phyloP scores from a whole-genome alignment of 2,329 filamentous ascomycete species.

The Colletotrichum musae region DNA sequence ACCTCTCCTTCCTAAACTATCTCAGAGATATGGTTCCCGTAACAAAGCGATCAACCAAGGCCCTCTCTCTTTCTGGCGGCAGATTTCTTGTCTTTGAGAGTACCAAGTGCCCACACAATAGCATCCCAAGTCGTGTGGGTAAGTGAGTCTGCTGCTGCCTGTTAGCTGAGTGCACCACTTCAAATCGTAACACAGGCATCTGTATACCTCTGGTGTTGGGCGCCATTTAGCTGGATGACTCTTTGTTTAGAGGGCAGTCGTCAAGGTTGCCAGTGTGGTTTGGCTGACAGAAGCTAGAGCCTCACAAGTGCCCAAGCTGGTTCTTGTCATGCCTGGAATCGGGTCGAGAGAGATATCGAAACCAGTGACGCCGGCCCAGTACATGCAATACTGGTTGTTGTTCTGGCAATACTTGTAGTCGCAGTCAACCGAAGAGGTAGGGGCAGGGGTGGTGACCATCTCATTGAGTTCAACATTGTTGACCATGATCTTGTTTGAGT shows the following conservation, averaged over 20 bases:
- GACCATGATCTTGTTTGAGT: background rate
- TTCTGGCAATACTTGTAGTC: slow-evolving; percentile 46
- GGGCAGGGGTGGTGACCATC: slow-evolving; percentile 9
- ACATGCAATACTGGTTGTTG: slow-evolving; percentile 55
- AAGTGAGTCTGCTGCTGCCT: background rate
- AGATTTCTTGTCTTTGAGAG: background rate
- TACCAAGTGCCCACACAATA: background rate
- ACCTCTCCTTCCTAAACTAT: too few species aligned
- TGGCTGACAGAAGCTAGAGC: slow-evolving; percentile 3
- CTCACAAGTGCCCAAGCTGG: slow-evolving; percentile 49
- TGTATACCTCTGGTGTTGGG: background rate
- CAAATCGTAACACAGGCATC: background rate
- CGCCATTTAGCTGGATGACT: too few species aligned
- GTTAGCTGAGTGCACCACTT: background rate
- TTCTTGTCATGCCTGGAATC: slow-evolving; percentile 55
- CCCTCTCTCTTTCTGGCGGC: background rate
- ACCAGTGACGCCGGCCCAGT: slow-evolving; percentile 55
- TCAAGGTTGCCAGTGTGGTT: too few species aligned
- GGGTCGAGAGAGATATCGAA: slow-evolving; percentile 51
- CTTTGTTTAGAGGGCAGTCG: too few species aligned
- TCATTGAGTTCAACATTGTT: background rate
- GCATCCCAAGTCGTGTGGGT: background rate
- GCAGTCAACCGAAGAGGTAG: slow-evolving; percentile 47
- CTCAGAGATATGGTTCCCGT: too few species aligned
- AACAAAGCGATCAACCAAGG: background rate